Conservation (phyloP, 805 yeast species). For the Candida schatavii region DNA sequence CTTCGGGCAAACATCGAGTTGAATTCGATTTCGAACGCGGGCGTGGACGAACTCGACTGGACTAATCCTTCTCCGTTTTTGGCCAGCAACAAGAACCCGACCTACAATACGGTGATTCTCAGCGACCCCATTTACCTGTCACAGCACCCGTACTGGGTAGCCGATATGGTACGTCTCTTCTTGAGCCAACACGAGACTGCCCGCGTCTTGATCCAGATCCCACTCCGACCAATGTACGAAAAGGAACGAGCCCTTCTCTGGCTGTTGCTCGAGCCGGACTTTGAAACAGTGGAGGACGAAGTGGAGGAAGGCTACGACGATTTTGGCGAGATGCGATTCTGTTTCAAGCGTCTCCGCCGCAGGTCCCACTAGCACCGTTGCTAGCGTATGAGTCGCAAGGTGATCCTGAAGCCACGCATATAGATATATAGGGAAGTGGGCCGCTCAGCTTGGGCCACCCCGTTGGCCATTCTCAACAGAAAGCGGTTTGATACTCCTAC, state of each 20-base stretch:
- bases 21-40: slow-evolving; percentile 39
- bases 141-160: slow-evolving; percentile 74
- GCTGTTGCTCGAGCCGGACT: slow-evolving; percentile 44
- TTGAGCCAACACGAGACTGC: slow-evolving; percentile 31
- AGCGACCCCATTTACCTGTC: slow-evolving; percentile 90
- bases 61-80: slow-evolving; percentile 46
- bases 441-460: too few species aligned
- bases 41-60: slow-evolving; percentile 75
- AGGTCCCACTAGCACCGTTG: too few species aligned
- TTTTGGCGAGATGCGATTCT: slow-evolving; percentile 69
- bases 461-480: too few species aligned
- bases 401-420: too few species aligned
- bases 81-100: slow-evolving; percentile 17
- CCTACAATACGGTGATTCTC: slow-evolving; percentile 60
- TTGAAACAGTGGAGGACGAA: slow-evolving; percentile 31
- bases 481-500: too few species aligned
- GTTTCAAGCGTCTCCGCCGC: slow-evolving; percentile 38
- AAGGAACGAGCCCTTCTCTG: slow-evolving; percentile 62
- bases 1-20: slow-evolving; percentile 52
- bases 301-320: slow-evolving; percentile 76
- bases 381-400: too few species aligned
- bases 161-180: slow-evolving; percentile 53
- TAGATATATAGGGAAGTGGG: too few species aligned
- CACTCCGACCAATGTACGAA: slow-evolving; percentile 66
- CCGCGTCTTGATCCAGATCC: slow-evolving; percentile 68